A percentile compares a stretch with the other conserved stretches of the same genome.
phyloP scores from a whole-genome alignment of 768 basidiomycete genomes.

The Rhizopogon vesiculosus region DNA sequence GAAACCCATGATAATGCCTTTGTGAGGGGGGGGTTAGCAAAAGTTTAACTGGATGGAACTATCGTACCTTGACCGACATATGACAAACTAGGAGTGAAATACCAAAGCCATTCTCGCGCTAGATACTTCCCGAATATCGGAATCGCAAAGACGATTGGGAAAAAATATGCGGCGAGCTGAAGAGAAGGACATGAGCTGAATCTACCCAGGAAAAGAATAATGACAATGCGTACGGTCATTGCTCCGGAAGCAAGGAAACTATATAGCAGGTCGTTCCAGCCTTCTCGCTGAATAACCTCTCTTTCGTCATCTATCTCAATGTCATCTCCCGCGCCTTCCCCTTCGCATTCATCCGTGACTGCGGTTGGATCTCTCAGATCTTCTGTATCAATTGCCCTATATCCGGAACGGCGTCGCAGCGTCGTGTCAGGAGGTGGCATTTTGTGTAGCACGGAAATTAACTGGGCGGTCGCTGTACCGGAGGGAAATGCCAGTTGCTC shows the following conservation, averaged over 20 bases:
- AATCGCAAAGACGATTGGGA: conserved; percentile 83
- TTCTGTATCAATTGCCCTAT: conserved; percentile 35
- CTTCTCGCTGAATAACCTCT: conserved; percentile 54
- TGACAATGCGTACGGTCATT: conserved; percentile 62
- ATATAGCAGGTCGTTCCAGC: conserved; percentile 73
- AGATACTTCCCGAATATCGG: conserved; percentile 82
- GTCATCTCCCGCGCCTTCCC: conserved; percentile 25
- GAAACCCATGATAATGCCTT: conserved; percentile 97
- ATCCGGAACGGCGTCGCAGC: conserved; percentile 53
- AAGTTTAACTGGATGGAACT: background rate
- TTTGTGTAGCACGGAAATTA: conserved; percentile 86
- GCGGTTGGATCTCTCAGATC: conserved; percentile 19
- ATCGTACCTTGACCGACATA: conserved; percentile 82
- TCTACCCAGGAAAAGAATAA: background rate
- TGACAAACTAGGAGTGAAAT: conserved; percentile 85
- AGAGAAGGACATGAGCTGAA: conserved; percentile 3
- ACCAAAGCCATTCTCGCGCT: conserved; percentile 89
- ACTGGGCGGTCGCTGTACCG: conserved; percentile 93
- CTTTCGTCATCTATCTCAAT: conserved; percentile 29
- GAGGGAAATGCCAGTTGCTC: conserved; percentile 94
- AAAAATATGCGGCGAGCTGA: conserved; percentile 83
- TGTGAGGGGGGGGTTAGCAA: background rate
- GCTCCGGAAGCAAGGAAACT: conserved; percentile 74
- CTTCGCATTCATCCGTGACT: conserved; percentile 17
- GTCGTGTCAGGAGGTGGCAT: conserved; percentile 62